phyloP scores from a whole-genome alignment of 2,329 filamentous ascomycete genomes.

The Colletotrichum sublineola region DNA sequence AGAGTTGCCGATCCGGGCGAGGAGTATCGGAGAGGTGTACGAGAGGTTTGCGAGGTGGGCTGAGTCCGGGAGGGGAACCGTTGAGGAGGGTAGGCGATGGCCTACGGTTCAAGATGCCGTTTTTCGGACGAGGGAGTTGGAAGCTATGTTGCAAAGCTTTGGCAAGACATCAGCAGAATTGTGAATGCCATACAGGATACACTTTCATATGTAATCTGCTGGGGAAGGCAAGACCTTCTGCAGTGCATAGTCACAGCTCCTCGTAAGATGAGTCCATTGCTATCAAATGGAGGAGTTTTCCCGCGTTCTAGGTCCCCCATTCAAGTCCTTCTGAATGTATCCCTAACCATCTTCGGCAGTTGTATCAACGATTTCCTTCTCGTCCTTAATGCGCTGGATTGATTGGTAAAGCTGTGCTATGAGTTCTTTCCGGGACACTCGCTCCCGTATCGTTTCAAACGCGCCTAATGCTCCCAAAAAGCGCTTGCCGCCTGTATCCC shows the following conservation, averaged over 20 bases:
- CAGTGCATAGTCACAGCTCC: neutral
- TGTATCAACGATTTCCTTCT: neutral
- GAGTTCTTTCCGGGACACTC: no score
- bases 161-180: neutral
- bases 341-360: neutral
- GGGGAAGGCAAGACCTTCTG: neutral
- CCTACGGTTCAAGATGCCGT: slow-evolving; percentile 59
- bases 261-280: neutral
- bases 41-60: slow-evolving; percentile 62
- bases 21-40: slow-evolving; percentile 68
- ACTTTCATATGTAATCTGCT: no score
- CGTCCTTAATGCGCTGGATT: neutral
- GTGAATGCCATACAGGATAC: neutral
- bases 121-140: slow-evolving; percentile 62
- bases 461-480: no score
- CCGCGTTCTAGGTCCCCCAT: no score
- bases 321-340: no score
- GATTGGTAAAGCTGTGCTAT: neutral
- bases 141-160: slow-evolving; percentile 46
- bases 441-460: no score
- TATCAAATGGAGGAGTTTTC: neutral
- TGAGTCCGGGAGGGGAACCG: slow-evolving; percentile 38
- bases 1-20: slow-evolving; percentile 58
- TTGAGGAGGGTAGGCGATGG: slow-evolving; percentile 46
- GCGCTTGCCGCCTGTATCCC: no score